phyloP scores from a whole-genome alignment of 139 green algal genomes.

The Ettlia oleoabundans region DNA sequence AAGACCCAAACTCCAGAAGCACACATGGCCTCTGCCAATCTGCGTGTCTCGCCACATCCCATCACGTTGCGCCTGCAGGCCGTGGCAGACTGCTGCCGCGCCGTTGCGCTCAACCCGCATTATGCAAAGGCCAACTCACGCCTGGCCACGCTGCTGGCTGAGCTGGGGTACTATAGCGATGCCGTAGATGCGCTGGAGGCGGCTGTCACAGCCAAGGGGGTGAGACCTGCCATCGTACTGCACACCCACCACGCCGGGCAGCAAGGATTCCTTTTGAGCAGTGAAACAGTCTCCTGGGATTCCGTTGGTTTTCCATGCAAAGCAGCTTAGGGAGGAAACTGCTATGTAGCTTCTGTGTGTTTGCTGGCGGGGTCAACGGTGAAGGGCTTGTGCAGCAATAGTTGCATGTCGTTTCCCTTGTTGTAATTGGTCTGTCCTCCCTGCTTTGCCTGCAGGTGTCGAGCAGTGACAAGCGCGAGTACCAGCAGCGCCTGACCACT shows the following conservation, averaged over 20 bases:
- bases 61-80: slow-evolving; percentile 55
- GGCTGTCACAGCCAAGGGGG: background rate
- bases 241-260: no score
- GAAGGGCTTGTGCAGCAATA: no score
- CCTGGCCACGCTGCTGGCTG: slow-evolving; percentile 54
- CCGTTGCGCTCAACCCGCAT: slow-evolving; percentile 66
- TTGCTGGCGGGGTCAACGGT: no score
- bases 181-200: slow-evolving; percentile 26
- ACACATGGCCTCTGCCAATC: background rate
- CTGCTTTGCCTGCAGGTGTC: background rate
- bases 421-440: background rate
- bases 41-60: background rate
- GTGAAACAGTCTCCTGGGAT: no score
- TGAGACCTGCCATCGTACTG: no score
- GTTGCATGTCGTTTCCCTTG: background rate
- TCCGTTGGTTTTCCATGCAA: no score
- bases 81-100: slow-evolving; percentile 78
- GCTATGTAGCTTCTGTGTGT: background rate
- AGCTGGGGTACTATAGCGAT: slow-evolving; percentile 43
- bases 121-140: slow-evolving; percentile 62
- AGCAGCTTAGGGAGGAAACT: no score
- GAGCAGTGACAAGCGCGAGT: slow-evolving; percentile 2
- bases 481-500: slow-evolving; percentile 18
- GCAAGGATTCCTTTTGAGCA: no score
- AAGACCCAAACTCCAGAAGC: no score